These are phyloP conservation scores for Vanderwaltozyma polyspora DNA, from an alignment of 805 yeast species.

Conservation along the genomic window DNA sequence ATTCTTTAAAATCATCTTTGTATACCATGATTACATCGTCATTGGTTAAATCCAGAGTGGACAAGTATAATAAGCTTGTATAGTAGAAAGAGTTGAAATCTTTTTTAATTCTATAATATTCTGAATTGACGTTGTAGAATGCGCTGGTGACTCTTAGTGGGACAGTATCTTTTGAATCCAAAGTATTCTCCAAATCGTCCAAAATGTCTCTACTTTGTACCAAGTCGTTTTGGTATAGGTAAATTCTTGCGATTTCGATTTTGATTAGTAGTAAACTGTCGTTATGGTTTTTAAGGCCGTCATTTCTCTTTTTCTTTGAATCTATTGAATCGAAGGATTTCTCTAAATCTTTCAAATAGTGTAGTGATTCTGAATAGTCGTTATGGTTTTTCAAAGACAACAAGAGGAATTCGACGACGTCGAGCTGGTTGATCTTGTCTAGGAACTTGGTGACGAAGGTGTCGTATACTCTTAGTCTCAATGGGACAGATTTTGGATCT, in stretches of 20 bases:
- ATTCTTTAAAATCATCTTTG: slow-evolving; percentile 31
- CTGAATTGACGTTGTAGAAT: slow-evolving; percentile 69
- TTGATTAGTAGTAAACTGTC: slow-evolving; percentile 51
- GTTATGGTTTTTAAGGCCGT: slow-evolving; percentile 29
- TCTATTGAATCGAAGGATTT: slow-evolving; percentile 35
- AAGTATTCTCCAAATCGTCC: slow-evolving; percentile 45
- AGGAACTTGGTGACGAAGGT: slow-evolving; percentile 58
- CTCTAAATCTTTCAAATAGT: slow-evolving; percentile 35
- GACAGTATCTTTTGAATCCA: slow-evolving; percentile 46
- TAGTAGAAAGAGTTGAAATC: slow-evolving; percentile 78
- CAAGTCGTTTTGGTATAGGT: slow-evolving; percentile 43
- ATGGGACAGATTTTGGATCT: slow-evolving; percentile 37
- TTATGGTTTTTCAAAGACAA: slow-evolving; percentile 36
- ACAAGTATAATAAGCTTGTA: slow-evolving; percentile 70
- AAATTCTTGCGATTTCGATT: slow-evolving; percentile 65
- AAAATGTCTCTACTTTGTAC: slow-evolving; percentile 57
- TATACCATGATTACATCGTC: slow-evolving; percentile 1
- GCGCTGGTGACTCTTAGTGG: slow-evolving; percentile 68
- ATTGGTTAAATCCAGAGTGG: slow-evolving; percentile 33
- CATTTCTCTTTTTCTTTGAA: slow-evolving; percentile 24
- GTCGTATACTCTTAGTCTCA: slow-evolving; percentile 58
- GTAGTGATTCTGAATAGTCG: slow-evolving; percentile 38
- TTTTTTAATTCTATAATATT: slow-evolving; percentile 57
- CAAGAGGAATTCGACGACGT: slow-evolving; percentile 65
- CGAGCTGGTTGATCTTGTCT: slow-evolving; percentile 65